Base-by-base conservation (phyloP, 23 red algal genomes). In the Chondrus crispus region DNA sequence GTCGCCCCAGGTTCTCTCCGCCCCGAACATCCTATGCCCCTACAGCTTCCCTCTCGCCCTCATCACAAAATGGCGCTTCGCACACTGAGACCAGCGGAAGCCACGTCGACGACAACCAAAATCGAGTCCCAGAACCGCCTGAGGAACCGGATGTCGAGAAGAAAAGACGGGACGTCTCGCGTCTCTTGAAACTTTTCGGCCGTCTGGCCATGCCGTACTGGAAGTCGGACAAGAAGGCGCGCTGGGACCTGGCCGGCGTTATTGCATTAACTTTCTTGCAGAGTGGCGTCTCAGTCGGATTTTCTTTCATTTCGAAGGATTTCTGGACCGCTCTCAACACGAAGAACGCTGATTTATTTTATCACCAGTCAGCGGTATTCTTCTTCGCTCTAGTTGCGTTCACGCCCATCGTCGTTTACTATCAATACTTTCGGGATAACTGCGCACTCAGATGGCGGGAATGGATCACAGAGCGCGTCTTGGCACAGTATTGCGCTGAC, bases 241-340 rank as follows among this genome's bases (percentile, higher is more conserved):
- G 92, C 35, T 43, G 70, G 44, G 88, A 96, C 74, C 49, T 96
- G 3, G 94, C 84, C 13, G 84, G 51, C 2, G 94, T 99, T 7
- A 53, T 99, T 2, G 97, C 95, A 14, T 85, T 96, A 8, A 93
- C 94, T 29, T 86, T 96, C 7, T 73, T 95, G 30, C 89, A 96
- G 24, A 84, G 80, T 45, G 97, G 97, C 26, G 88, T 99, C 42
- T 99, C 97, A 11, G 97, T 99, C 29, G 86, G 88, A 18, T 96
- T 99, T 68, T 95, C 93, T 29, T 99, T 80, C 58, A 91, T 99
- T 8, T 88, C 85, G 48, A 77, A 94, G 7, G 97, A 99, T 74
- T 96, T 99, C 80, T 99, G 97, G 97, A 95, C 91, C 0, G 97
- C 94, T 28, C 80, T 99, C 12, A 93, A 91, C 49, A 96, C 89